Evolutionary conservation across 768 basidiomycete species (phyloP), one percentile per base, ranked within the genome.

Genomic region (Lentinula raphanica): DNA sequence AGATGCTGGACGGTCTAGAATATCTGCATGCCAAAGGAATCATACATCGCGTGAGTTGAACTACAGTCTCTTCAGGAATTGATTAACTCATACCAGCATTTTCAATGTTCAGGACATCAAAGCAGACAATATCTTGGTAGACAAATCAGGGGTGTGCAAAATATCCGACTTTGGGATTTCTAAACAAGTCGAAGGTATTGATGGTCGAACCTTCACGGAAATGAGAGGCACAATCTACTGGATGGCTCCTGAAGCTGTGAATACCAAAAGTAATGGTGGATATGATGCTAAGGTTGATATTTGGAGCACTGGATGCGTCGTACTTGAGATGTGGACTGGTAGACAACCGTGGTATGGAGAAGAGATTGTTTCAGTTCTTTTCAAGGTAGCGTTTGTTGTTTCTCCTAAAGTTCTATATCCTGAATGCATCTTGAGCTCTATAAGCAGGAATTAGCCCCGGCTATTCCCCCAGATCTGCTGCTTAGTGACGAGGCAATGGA

Each of bases 101-200:
- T 19, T 15, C 29, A 1, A 36, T 35, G 56, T 42, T 32, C 63
- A 92, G 89, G 92, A 98, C 69, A 75, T 98, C 61, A 97, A 97
- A 72, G 88, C 91, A 8, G 94, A 97, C 67, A 98, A 97, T 66
- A 94, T 98, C 63, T 81, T 98, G 15, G 88, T 96, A 17, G 93
- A 95, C 67, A 81, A 81, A 27, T 77, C 81, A 15, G 95, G 95
- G 0, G 72, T 87, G 53, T 94, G 93, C 79, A 97, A 97, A 73
- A 97, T 98, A 45, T 90, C 92, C 1, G 94, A 97, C 71, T 98
- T 98, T 67, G 95, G 95, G 21, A 96, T 96, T 59, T 94, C 92
- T n/a, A 97, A 95, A 69, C 86, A 85, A 64, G 86, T 90, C 54
- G 86, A 88, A 55, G 84, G 90, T 62, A 81, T 83, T 48, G 73